These are phyloP conservation scores for Fusarium sp. DNA, from an alignment of 2,329 filamentous ascomycete genomes.

Conservation along the genomic window DNA sequence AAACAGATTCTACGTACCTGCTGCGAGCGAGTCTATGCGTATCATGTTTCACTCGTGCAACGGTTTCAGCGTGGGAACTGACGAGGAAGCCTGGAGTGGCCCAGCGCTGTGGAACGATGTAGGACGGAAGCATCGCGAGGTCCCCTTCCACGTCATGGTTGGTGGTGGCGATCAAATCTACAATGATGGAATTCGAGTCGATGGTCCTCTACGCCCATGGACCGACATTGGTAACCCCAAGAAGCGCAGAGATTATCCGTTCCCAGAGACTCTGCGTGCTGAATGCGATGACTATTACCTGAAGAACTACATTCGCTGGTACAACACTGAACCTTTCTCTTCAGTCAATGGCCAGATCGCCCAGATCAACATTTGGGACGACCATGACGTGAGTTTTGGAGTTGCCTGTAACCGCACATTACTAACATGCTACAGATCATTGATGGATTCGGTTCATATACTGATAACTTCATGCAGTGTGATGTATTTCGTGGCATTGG, in stretches of 20 bases:
- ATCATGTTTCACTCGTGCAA: constrained; percentile 99
- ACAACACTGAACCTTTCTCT: constrained; percentile 86
- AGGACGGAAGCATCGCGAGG: constrained; percentile 81
- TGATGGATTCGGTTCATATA: constrained; percentile 94
- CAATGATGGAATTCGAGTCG: constrained; percentile 91
- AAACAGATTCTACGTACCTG: constrained; percentile 89
- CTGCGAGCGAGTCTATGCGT: constrained; percentile 89
- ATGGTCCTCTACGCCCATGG: constrained; percentile 87
- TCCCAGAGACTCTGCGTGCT: constrained; percentile 83
- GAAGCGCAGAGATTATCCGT: constrained; percentile 84
- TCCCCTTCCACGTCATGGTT: constrained; percentile 95
- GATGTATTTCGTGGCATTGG: constrained; percentile 94
- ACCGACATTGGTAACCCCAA: constrained; percentile 85
- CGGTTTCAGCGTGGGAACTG: constrained; percentile 91
- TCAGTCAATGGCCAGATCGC: constrained; percentile 91
- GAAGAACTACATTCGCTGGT: constrained; percentile 89
- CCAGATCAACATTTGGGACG: constrained; percentile 98
- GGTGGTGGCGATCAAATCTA: constrained; percentile 97
- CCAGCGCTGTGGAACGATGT: constrained; percentile 98
- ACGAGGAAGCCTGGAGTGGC: constrained; percentile 88
- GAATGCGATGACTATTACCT: constrained; percentile 94
- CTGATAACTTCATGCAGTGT: constrained; percentile 93
- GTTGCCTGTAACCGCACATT: background rate
- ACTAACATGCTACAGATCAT: constrained; percentile 76
- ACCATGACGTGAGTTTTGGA: constrained; percentile 78